phyloP scores from a whole-genome alignment of 2,329 filamentous ascomycete genomes.

The Macroventuria anomochaeta region DNA sequence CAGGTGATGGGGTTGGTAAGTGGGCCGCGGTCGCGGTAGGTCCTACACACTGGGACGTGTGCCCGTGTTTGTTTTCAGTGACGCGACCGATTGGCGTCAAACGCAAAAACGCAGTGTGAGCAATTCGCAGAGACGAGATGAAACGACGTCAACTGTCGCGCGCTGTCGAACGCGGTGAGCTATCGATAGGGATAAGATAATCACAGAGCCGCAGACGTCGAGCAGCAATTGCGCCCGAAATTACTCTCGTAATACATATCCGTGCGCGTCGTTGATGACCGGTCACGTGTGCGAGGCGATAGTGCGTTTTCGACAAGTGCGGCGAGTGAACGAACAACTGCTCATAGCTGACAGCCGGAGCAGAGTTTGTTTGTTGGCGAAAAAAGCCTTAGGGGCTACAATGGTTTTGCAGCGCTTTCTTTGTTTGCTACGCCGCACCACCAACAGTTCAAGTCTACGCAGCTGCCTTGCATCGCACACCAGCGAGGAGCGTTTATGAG shows the following conservation, averaged over 20 bases:
- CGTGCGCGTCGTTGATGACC: constrained; percentile 18
- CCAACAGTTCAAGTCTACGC: not conserved
- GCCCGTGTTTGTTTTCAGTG: constrained; percentile 21
- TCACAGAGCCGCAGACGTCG: constrained; percentile 15
- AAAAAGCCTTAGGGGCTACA: not conserved
- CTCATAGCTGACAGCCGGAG: constrained; percentile 5
- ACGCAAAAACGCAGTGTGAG: constrained; percentile 4
- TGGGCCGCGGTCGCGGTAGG: constrained; percentile 17
- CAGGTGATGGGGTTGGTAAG: constrained; percentile 21
- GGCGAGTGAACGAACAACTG: constrained; percentile 1
- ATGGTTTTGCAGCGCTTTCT: constrained; percentile 4
- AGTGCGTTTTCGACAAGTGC: constrained; percentile 17
- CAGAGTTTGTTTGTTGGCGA: not conserved
- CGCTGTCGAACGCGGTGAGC: constrained; percentile 16
- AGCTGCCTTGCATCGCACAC: constrained; percentile 4
- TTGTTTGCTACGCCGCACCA: constrained; percentile 1
- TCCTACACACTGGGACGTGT: constrained; percentile 11
- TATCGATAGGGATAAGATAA: constrained; percentile 21
- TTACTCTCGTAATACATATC: constrained; percentile 16
- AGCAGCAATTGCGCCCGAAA: constrained; percentile 16
- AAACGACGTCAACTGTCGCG: constrained; percentile 13
- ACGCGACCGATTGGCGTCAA: constrained; percentile 19
- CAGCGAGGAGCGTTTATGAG: not conserved
- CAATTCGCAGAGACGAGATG: constrained; percentile 6
- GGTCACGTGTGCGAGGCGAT: constrained; percentile 13